Evolutionary conservation across 208 protist species (phyloP), one percentile per base, ranked within the genome.

Genomic region (Crithidia thermophila): DNA sequence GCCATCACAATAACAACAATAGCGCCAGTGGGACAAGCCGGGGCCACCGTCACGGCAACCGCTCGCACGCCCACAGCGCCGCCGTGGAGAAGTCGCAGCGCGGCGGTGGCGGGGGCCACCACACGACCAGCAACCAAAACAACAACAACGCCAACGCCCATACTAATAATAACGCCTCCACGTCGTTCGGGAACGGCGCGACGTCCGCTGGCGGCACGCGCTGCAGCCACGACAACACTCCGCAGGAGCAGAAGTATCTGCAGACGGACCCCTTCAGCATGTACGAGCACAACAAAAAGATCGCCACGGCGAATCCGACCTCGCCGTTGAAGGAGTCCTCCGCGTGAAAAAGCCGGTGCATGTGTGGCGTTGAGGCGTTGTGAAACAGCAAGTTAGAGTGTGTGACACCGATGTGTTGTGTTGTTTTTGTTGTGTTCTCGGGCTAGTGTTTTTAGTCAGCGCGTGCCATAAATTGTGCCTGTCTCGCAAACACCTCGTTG

Each of bases 261-360:
- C 77, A 83, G 55, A 75, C 66, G 2, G 63, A 83, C 31, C 77
- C 77, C 9, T 83, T 83, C 58, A 83, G 77, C 67, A 79, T 75
- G 72, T 83, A 83, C 60, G 33, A 65, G 51, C 77, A 83, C 67
- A 83, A 83, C 55, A 83, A 83, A 45, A 74, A 67, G 25, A 39
- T 83, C 14, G 50, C 47, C 21, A 50, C 42, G 10, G 27, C 49
- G 27, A 27, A 50, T 16, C 25, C 27, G 1, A 43, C 55, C 7
- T 31, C 21, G n/a, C 13, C 57, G 20, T 14, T 14, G 30, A 65
- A 65, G 36, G 45, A 49, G 4, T 20, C 18, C 28, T 1, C 45
- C 14, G 31, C 25, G 23, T 47, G 62, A 23, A 67, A 11, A 64
- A 46, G 1, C 0, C 52, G 10, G 47, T 9, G 27, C 52, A 59